Evolutionary conservation across 1,284 basidiomycete genomes (phyloP).

Genomic region (Austroboletus novae-zelandiae): DNA sequence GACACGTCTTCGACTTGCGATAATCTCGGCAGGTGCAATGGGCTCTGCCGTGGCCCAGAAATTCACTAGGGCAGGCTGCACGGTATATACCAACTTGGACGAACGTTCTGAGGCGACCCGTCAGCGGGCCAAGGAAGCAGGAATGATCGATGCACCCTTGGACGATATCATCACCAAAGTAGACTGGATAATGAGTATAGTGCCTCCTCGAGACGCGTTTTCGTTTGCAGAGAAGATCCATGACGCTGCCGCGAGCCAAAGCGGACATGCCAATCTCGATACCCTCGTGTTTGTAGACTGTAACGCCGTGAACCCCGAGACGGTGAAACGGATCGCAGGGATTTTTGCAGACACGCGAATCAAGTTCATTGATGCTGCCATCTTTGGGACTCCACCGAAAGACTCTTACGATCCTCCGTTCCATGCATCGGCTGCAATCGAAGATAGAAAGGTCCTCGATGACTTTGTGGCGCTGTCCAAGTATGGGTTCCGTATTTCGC

Average conservation of each 20-base stretch:
- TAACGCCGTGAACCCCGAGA: conserved; percentile 55
- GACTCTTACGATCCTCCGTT: conserved; percentile 51
- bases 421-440: conserved; percentile 46
- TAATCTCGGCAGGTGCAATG: conserved; percentile 38
- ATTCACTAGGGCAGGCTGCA: conserved; percentile 42
- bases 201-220: conserved; percentile 54
- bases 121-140: conserved; percentile 48
- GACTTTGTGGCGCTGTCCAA: conserved; percentile 41
- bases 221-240: conserved; percentile 46
- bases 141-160: conserved; percentile 49
- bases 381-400: conserved; percentile 54
- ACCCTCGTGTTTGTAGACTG: conserved; percentile 52
- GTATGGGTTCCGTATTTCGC: conserved; percentile 46
- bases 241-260: conserved; percentile 18
- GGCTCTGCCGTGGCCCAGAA: conserved; percentile 44
- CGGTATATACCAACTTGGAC: conserved; percentile 49
- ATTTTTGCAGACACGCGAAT: conserved; percentile 43
- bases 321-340: conserved; percentile 45
- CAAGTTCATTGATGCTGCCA: conserved; percentile 55
- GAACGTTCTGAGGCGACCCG: conserved; percentile 49
- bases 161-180: conserved; percentile 43
- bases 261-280: conserved; percentile 6
- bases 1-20: conserved; percentile 14
- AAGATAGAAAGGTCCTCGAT: conserved; percentile 39
- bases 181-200: conserved; percentile 52